phyloP scores from a whole-genome alignment of 2,329 filamentous ascomycete genomes.

The Diaporthe vexans region DNA sequence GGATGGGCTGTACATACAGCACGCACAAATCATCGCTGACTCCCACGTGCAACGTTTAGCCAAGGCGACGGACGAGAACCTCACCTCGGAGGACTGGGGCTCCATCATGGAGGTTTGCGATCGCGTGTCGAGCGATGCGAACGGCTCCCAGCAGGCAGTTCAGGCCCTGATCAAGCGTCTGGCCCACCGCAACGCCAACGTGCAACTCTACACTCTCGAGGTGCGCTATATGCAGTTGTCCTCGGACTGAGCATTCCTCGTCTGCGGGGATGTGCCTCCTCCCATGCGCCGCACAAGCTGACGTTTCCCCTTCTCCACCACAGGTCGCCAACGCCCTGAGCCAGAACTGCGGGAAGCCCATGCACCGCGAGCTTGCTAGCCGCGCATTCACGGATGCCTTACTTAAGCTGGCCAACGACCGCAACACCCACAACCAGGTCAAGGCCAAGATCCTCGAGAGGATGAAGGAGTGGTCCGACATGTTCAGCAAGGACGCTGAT shows the following conservation, averaged over 20 bases:
- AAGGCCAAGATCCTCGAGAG: slow-evolving; percentile 97
- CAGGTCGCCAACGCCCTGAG: slow-evolving; percentile 91
- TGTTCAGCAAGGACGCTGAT: slow-evolving; percentile 91
- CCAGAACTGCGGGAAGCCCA: slow-evolving; percentile 88
- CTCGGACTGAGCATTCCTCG: background rate
- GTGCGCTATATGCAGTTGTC: slow-evolving; percentile 56
- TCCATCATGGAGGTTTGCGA: slow-evolving; percentile 76
- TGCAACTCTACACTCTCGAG: slow-evolving; percentile 95
- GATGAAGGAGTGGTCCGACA: slow-evolving; percentile 96
- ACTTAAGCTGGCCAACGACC: slow-evolving; percentile 89
- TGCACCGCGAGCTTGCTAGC: slow-evolving; percentile 91
- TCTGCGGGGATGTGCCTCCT: background rate
- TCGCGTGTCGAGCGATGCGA: slow-evolving; percentile 67
- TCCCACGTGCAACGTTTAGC: slow-evolving; percentile 54
- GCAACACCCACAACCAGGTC: slow-evolving; percentile 96
- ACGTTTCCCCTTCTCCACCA: slow-evolving; percentile 23
- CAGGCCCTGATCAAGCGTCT: slow-evolving; percentile 92
- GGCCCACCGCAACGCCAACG: slow-evolving; percentile 94
- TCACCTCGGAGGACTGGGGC: slow-evolving; percentile 84
- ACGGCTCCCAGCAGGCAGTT: slow-evolving; percentile 84
- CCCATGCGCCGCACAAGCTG: slow-evolving; percentile 30
- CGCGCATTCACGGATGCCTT: slow-evolving; percentile 95
- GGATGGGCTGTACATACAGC: background rate
- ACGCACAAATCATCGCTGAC: slow-evolving; percentile 15
- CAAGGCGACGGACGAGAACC: slow-evolving; percentile 95